Conservation (phyloP, 306 rosid species). For the Fragaria ananassa region DNA sequence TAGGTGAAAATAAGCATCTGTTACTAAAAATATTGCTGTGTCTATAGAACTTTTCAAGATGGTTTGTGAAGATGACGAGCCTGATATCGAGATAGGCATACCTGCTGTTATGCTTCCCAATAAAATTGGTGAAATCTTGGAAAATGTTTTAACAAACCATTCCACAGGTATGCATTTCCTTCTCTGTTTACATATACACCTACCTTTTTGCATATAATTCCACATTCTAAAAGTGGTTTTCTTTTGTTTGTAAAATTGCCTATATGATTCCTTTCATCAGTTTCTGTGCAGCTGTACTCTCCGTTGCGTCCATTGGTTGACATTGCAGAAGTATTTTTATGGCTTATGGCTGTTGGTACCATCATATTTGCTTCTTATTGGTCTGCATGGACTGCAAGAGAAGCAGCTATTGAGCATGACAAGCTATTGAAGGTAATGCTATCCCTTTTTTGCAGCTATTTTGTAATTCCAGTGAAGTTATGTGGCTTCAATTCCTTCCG, state of each 20-base stretch:
- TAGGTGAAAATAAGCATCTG: neutral
- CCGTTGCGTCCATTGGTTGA: slow-evolving; percentile 92
- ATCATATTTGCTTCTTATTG: slow-evolving; percentile 88
- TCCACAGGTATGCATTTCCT: slow-evolving; percentile 47
- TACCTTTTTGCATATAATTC: neutral
- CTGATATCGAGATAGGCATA: slow-evolving; percentile 64
- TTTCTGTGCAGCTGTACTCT: slow-evolving; percentile 93
- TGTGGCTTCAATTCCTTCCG: slow-evolving; percentile 14
- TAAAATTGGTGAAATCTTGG: slow-evolving; percentile 67
- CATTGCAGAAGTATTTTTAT: slow-evolving; percentile 92
- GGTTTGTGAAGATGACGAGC: slow-evolving; percentile 84
- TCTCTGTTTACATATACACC: slow-evolving; percentile 5
- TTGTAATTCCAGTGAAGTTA: slow-evolving; percentile 11
- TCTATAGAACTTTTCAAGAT: slow-evolving; percentile 91
- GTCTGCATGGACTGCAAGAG: slow-evolving; percentile 96
- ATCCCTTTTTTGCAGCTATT: slow-evolving; percentile 20
- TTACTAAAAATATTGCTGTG: neutral
- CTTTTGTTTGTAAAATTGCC: slow-evolving; percentile 20
- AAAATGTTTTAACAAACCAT: slow-evolving; percentile 51
- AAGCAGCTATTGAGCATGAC: slow-evolving; percentile 82
- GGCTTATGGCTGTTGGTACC: slow-evolving; percentile 99
- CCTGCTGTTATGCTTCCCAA: slow-evolving; percentile 99
- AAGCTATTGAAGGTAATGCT: slow-evolving; percentile 73
- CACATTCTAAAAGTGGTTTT: slow-evolving; percentile 15
- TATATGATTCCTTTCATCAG: slow-evolving; percentile 38